These are phyloP conservation scores for Magnolia sinica DNA, from an alignment of 164 flowering plant genomes.

Conservation along the genomic window DNA sequence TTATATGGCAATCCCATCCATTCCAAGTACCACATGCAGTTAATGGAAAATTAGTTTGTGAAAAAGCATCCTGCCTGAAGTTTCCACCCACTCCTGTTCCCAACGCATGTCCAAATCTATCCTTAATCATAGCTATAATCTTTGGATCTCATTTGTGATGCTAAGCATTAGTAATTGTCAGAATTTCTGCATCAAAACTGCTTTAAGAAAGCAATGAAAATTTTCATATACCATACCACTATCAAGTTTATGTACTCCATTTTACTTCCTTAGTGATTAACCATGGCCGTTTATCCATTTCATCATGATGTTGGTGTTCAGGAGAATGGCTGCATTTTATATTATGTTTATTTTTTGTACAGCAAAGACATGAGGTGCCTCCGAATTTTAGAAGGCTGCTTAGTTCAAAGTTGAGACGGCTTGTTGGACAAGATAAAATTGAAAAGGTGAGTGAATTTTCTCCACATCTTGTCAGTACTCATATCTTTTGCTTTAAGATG, in stretches of 20 bases:
- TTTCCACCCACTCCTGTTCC: no score
- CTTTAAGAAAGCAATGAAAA: no score
- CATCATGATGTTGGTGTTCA: neutral
- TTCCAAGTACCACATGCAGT: no score
- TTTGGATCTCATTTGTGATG: no score
- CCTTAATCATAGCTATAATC: no score
- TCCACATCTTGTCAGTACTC: neutral
- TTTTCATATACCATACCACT: no score
- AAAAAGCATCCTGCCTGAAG: no score
- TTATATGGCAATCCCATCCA: no score
- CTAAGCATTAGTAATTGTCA: no score
- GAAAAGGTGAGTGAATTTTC: constrained; percentile 54
- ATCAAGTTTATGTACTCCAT: neutral
- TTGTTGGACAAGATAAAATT: constrained; percentile 68
- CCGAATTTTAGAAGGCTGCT: constrained; percentile 64
- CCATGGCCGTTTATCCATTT: neutral
- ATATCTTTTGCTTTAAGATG: neutral
- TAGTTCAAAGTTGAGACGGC: constrained; percentile 66
- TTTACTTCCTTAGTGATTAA: neutral
- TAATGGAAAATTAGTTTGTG: no score
- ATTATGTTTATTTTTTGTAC: constrained; percentile 20
- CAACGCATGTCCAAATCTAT: no score
- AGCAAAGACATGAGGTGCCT: constrained; percentile 73
- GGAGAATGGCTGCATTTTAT: neutral
- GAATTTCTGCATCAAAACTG: no score